Evolutionary conservation across 2,329 filamentous ascomycete species (phyloP), one percentile per base, ranked within the genome.

Genomic region (Zasmidium cellare): DNA sequence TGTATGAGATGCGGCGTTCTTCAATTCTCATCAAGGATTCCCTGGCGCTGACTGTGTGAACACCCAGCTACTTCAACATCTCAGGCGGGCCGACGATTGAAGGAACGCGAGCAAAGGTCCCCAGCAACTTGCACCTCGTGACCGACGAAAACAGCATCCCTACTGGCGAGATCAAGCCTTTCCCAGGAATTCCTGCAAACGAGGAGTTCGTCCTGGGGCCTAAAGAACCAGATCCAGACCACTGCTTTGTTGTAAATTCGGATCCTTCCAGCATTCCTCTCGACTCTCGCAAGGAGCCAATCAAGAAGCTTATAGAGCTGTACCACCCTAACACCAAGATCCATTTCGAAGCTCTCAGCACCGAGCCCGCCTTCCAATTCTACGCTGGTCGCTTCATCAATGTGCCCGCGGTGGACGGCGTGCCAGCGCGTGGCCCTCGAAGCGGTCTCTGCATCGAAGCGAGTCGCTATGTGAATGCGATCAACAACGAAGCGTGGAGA

Each of bases 361-460:
- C 93, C 0, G 93, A 97, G 79, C 94, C 94, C 0, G 90, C 91
- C 0, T 97, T 97, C 81, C 93, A 97, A 75, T 96, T 97, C 78
- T 97, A 97, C 77, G 96, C 92, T 0, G 94, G 93, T 64, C 88
- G 90, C 71, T 88, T 87, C 70, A 92, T 96, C 64, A 79, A 94
- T 67, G 88, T 96, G 12, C 88, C 90, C n/a, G 58, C 56, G 45
- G 78, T 80, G 20, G 80, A 77, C 28, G 80, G 79, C 2, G 74
- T 84, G 24, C 84, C 88, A 0, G 86, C 87, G 1, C 83, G 90
- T 50, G 84, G 82, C 0, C 71, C 84, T 3, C 84, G 91, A 50
- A 85, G 87, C 46, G 93, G 89, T 0, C 96, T 97, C 78, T 96
- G 92, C 74, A 87, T 96, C 46, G 94, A 99, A 80, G 92, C 93